Base-by-base conservation (phyloP, 768 basidiomycete genomes). In the Leccinum longicurvipes region DNA sequence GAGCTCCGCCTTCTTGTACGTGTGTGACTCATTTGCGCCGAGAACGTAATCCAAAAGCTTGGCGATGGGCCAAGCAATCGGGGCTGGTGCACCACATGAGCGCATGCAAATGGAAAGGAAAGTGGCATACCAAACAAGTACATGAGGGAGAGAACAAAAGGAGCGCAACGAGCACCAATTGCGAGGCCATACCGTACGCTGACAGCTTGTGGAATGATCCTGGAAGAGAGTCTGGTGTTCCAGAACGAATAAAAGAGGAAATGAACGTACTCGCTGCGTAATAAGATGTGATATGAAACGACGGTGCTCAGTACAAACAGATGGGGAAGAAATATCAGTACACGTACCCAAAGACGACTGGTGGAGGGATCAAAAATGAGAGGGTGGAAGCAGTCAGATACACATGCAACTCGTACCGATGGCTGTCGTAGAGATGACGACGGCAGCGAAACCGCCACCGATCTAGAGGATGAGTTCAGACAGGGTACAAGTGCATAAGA, bases 1-100 rank as follows among this genome's bases (percentile, higher is more conserved):
- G 41, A 89, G 77, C 56, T 87, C 85, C 0, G 88, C 89, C 68
- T 92, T 92, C 64, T 91, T 91, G 74, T 93, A 93, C 0, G 87
- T 89, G 41, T 83, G 77, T 0, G 75, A 76, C 61, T 91, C 89
- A 61, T 86, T 79, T 3, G 76, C 77, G 21, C 96, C 96, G 2
- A 98, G 82, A 3, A 87, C 81, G 47, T 72, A 76, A 67, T 98
- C 96, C 29, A 99, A 83, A 0, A 98, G 71, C 58, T 80, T 85
- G 19, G 82, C 81, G 47, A 80, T 79, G 2, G 82, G 82, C 72
- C 79, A 94, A 0, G 93, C 91, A 58, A 95, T 76, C 5, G 92
- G 92, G 9, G 87, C 84, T 87, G 32, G 17, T 28, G 15, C 2
- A 1, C 10, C 19, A 15, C 10, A 17, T 14, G 27, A 10, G 27